Percentiles rank a stretch among this genome's conserved stretches.
Evolutionary conservation across 2,329 filamentous ascomycete genomes (phyloP).

Genomic region (Sclerotinia minor): DNA sequence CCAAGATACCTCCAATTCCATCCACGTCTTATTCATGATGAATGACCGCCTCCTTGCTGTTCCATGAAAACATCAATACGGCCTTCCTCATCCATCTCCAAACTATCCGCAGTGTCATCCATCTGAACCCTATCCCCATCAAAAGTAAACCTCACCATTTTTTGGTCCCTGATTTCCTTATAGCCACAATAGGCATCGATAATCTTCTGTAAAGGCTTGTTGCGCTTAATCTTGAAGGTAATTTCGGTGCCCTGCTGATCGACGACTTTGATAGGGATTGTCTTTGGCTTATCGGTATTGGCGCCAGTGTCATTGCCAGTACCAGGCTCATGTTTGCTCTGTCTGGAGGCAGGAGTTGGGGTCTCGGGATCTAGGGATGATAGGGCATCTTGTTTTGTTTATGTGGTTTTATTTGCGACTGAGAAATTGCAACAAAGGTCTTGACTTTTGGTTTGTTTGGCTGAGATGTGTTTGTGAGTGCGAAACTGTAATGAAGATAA

Average conservation of each 20-base stretch:
- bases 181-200: conserved; percentile 15
- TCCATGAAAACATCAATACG: conserved; percentile 11
- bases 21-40: not conserved
- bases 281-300: not conserved
- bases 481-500: not conserved
- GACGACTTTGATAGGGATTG: not conserved
- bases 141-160: not conserved
- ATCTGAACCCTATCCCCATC: not conserved
- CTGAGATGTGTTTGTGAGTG: too few species aligned
- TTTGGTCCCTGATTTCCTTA: not conserved
- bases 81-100: conserved; percentile 9
- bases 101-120: conserved; percentile 2
- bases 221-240: conserved; percentile 20
- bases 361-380: not conserved
- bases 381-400: not conserved
- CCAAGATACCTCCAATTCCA: not conserved
- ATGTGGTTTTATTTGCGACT: not conserved
- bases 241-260: not conserved
- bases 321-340: not conserved
- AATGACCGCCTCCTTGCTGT: conserved; percentile 3
- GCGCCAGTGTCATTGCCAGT: not conserved
- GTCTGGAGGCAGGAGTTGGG: too few species aligned
- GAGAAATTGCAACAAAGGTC: not conserved
- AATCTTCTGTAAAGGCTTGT: not conserved
- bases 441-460: not conserved